Evolutionary conservation across 768 basidiomycete species (phyloP), one percentile per base, ranked within the genome.

Genomic region (Trametes coccinea): DNA sequence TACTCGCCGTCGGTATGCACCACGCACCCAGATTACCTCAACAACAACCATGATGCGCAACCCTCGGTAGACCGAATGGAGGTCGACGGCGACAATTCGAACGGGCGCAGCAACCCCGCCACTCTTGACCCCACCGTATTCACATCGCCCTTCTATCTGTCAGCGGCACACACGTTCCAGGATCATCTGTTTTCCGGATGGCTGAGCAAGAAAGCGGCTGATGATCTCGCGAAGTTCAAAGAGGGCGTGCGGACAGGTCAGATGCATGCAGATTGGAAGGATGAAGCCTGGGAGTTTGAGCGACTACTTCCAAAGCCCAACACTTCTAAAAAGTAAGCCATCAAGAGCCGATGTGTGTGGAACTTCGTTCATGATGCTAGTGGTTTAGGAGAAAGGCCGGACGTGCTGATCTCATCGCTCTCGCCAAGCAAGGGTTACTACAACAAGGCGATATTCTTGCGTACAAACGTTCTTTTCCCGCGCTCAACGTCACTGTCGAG

Each of bases 211-310:
- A 66, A 76, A 1, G 82, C 84, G 55, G 54, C 57, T 11, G 75
- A 74, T 37, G 78, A 78, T 56, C 75, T 84, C 9, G 62, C 68
- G 29, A 71, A 76, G 61, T 86, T 80, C 67, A 60, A 76, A 46
- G 71, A 74, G 14, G 83, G 80, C 16, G 74, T 85, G 22, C 62
- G 64, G 2, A 67, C 75, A 13, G 85, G 84, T 0, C 78, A 73
- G 7, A 56, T 84, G 37, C 79, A 83, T 33, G 84, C 80, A 11
- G 77, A 82, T 41, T 86, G 84, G 84, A 88, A 88, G 67, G 86
- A 88, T 66, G 82, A 86, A 37, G 78, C 76, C 37, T 88, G 86
- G 86, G 78, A 79, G 50, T 71, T 70, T 41, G 79, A 81, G 5
- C 53, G 29, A 31, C 13, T 17, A 49, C 40, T 47, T 53, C 16